Evolutionary conservation across 192 early-diverging fungal species (phyloP).

Genomic region (Phlyctochytrium arcticum): DNA sequence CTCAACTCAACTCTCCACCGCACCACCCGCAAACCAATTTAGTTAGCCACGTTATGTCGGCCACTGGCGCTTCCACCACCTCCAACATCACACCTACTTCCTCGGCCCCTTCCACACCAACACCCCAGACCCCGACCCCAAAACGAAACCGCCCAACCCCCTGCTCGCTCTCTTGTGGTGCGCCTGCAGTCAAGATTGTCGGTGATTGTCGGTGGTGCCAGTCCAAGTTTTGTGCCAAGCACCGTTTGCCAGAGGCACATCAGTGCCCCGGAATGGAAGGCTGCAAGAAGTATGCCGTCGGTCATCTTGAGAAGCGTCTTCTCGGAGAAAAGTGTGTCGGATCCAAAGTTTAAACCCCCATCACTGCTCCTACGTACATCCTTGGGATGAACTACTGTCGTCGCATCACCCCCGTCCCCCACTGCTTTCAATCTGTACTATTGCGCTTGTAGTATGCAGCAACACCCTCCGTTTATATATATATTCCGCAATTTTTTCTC

Average conservation of each 20-base stretch:
- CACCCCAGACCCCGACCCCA: not conserved
- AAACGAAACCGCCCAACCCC: not conserved
- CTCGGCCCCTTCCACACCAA: not conserved
- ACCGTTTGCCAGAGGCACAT: slow-evolving; percentile 71
- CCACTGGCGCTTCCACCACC: not conserved
- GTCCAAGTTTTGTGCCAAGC: slow-evolving; percentile 58
- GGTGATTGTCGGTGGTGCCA: slow-evolving; percentile 62
- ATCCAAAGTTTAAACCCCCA: slow-evolving; percentile 62
- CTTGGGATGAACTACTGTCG: no score
- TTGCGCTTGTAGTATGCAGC: no score
- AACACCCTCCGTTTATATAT: no score
- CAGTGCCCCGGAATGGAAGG: slow-evolving; percentile 59
- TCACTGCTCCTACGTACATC: no score
- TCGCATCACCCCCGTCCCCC: no score
- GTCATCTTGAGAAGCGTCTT: slow-evolving; percentile 53
- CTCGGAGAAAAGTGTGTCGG: slow-evolving; percentile 67
- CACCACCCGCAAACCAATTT: no score
- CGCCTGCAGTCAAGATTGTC: slow-evolving; percentile 56
- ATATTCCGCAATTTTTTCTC: no score
- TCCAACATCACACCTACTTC: not conserved
- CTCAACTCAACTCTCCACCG: no score
- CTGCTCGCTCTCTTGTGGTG: not conserved
- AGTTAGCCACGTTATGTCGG: no score
- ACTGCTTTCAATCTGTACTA: no score
- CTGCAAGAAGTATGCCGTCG: slow-evolving; percentile 55